Evolutionary conservation across 345 rosid genomes (phyloP), one percentile per base, ranked within the genome.

Genomic region (Corchorus capsularis): DNA sequence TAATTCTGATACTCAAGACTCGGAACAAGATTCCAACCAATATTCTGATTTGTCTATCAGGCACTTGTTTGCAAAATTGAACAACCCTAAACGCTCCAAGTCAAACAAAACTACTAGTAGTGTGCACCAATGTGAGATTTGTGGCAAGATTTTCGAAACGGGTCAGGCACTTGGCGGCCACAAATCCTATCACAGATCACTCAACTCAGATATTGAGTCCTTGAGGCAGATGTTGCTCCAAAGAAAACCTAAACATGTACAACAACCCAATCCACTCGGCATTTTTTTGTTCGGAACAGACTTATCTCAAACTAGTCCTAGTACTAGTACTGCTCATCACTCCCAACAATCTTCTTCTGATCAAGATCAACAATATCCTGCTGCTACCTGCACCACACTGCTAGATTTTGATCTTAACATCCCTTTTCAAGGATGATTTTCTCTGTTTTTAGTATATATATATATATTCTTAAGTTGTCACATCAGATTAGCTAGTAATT

Each of bases 141-240:
- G 71, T 32, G 72, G 41, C 2, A 49, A 27, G 57, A 49, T 4
- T 1, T 68, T 49, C 15, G 41, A 13, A 47, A 49, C 57, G 1
- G 57, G 57, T 27, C 72, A 49, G 43, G 22, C 72, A 69, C 72
- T 50, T 16, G 57, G 72, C 3, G 72, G 59, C 8, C 72, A 69
- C 57, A 69, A 69, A 69, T 49, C 22, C 1, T 45, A 45, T 45
- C 47, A 45, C 9, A 6, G 47, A 45, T 6, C 27, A 27, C 27
- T 41, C 7, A 41, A 41, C 6, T 7, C 45, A 41, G 45, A 4
- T 41, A 7, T 45, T 45, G 47, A 45, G 6, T 9, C 47, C 6
- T 45, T 8, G 9, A 45, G 47, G 47, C 9, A 9, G 2, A 8
- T 45, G 47, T 45, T 7, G 8, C 0, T 45, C 47, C 47, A 45